Evolutionary conservation across 2,329 filamentous ascomycete species (phyloP).

Genomic region (Verticillium alfalfae): DNA sequence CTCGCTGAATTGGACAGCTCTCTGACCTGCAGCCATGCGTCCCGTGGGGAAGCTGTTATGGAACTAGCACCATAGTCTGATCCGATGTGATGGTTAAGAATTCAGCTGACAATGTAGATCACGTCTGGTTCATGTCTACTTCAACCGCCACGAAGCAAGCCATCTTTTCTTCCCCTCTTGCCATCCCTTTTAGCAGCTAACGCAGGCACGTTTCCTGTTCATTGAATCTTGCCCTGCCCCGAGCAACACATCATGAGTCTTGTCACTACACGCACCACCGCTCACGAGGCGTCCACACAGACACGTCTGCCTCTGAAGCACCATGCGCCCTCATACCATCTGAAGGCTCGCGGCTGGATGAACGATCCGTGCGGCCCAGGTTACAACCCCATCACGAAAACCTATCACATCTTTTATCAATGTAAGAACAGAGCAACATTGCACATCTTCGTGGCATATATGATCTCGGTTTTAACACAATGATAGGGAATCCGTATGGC

Average conservation of each 20-base stretch:
- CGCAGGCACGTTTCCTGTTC: no score
- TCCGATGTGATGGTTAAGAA: not conserved
- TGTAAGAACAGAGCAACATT: slow-evolving; percentile 31
- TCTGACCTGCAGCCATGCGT: not conserved
- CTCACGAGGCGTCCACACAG: not conserved
- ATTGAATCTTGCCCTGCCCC: not conserved
- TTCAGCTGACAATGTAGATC: not conserved
- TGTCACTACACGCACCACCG: not conserved
- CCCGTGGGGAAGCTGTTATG: not conserved
- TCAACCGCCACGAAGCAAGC: not conserved
- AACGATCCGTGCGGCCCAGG: slow-evolving; percentile 44
- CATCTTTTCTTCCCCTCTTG: not conserved
- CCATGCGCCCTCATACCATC: slow-evolving; percentile 5
- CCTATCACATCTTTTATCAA: slow-evolving; percentile 49
- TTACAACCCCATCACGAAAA: slow-evolving; percentile 38
- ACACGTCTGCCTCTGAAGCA: not conserved
- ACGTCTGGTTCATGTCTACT: not conserved
- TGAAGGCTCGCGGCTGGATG: slow-evolving; percentile 21
- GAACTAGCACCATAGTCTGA: not conserved
- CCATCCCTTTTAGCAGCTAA: not conserved
- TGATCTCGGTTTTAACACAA: not conserved
- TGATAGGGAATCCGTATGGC: slow-evolving; percentile 26
- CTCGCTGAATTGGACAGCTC: not conserved
- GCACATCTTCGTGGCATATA: slow-evolving; percentile 12
- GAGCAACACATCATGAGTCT: not conserved